phyloP scores from a whole-genome alignment of 2,329 filamentous ascomycete genomes.

The Pezicula neosporulosa region DNA sequence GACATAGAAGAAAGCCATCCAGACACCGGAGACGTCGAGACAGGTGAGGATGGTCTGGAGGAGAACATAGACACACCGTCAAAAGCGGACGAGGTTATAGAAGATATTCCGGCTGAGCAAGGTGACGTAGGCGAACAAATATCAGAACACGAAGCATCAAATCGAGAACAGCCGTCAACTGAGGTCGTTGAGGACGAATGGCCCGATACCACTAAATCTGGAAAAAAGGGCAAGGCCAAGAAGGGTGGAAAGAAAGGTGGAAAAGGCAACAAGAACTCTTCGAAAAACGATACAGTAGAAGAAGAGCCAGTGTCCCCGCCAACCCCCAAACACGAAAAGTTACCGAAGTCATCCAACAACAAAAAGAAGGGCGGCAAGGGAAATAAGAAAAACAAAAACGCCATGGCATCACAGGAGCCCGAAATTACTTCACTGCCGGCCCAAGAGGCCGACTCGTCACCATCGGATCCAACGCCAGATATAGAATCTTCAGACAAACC shows the following conservation, averaged over 20 bases:
- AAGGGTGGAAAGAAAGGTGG: not conserved
- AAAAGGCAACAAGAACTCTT: not conserved
- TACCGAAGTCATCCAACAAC: not conserved
- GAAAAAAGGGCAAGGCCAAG: not conserved
- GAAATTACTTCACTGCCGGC: not conserved
- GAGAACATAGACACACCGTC: no score
- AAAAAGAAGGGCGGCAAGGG: not conserved
- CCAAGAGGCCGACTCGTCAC: slow-evolving; percentile 1
- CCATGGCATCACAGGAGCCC: not conserved
- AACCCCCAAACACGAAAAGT: not conserved
- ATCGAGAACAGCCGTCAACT: not conserved
- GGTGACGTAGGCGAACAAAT: slow-evolving; percentile 1
- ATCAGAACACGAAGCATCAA: slow-evolving; percentile 5
- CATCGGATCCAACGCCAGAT: not conserved
- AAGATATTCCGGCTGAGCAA: not conserved
- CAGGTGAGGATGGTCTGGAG: no score
- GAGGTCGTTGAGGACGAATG: not conserved
- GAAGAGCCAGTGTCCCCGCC: not conserved
- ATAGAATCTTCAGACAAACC: slow-evolving; percentile 3
- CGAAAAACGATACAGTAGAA: not conserved
- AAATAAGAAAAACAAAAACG: not conserved
- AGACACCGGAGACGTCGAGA: no score
- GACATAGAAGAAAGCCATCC: not conserved
- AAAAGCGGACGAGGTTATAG: not conserved
- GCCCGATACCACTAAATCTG: not conserved